Base-by-base conservation (phyloP, 202 grass and related monocot species). In the Zoysia matrella region DNA sequence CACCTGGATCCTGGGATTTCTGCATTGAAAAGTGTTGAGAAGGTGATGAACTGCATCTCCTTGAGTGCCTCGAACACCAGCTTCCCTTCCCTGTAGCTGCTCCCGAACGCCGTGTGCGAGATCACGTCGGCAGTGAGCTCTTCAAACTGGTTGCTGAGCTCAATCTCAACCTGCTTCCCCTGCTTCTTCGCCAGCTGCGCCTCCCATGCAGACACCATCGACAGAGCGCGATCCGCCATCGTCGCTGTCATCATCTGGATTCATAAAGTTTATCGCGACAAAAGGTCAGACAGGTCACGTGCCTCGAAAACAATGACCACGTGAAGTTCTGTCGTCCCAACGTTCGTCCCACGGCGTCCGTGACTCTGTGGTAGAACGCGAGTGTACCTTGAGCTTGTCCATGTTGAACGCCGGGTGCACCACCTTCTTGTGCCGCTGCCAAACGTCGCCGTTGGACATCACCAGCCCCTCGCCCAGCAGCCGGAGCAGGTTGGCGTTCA, bases 371-470 rank as follows among this genome's bases (percentile, higher is more conserved):
- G 22, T 30, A 30, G 22, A 30, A 30, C 22, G 22, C 22, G 55
- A 1, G 13, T 0, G 36, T 85, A 87, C 89, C 89, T 88, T 88
- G 77, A 91, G 89, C 54, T 91, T 91, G 70, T 91, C 81, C 5
- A 68, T 82, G 85, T 79, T 85, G 89, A 91, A 91, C 47, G 85
- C 89, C 13, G 89, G 89, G 67, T 88, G 86, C 14, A 91, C 81
- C 2, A 91, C 81, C 81, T 69, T 91, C 60, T 45, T 87, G 75
- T 91, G 89, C 2, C 85, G 85, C 5, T 69, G 76, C 85, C 89
- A 91, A 18, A 82, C 72, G 42, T 79, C 57, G n/a, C 89, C 82
- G 73, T 91, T 43, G 13, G 50, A 9, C 9, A 85, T 6, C 1
- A 82, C 10, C 45, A 91, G 85, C 3, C 89, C 85, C 4, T 74